Evolutionary conservation across 2,329 filamentous ascomycete genomes (phyloP).

Genomic region (Ophiostoma triangulosporum): DNA sequence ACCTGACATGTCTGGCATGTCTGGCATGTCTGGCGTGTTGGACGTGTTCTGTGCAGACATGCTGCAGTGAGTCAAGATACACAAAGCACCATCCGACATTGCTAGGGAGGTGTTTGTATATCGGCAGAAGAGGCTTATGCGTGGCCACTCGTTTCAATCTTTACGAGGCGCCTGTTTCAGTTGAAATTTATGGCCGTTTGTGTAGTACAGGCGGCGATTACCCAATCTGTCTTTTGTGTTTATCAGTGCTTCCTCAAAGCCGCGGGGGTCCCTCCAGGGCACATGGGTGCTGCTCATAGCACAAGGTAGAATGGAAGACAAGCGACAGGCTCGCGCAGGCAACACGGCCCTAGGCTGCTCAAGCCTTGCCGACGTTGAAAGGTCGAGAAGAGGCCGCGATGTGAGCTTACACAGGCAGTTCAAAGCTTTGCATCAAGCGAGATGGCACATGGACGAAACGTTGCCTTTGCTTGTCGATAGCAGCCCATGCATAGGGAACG

Average conservation of each 20-base stretch:
- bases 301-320: too few species aligned
- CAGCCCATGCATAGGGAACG: not conserved
- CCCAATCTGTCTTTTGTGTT: not conserved
- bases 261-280: too few species aligned
- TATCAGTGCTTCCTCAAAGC: too few species aligned
- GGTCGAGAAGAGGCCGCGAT: too few species aligned
- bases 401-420: not conserved
- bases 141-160: not conserved
- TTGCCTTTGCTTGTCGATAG: not conserved
- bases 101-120: too few species aligned
- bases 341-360: too few species aligned
- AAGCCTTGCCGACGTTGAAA: too few species aligned
- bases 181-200: slow-evolving; percentile 1
- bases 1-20: not conserved
- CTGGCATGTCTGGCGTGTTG: not conserved
- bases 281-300: too few species aligned
- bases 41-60: not conserved
- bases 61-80: not conserved
- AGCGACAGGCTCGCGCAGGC: too few species aligned
- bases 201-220: not conserved
- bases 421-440: not conserved
- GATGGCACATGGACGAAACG: slow-evolving; percentile 4
- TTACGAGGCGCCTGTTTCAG: slow-evolving; percentile 6
- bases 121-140: too few species aligned
- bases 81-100: not conserved